phyloP scores from a whole-genome alignment of 2,329 filamentous ascomycete species.

The Zymoseptoria passerinii region DNA sequence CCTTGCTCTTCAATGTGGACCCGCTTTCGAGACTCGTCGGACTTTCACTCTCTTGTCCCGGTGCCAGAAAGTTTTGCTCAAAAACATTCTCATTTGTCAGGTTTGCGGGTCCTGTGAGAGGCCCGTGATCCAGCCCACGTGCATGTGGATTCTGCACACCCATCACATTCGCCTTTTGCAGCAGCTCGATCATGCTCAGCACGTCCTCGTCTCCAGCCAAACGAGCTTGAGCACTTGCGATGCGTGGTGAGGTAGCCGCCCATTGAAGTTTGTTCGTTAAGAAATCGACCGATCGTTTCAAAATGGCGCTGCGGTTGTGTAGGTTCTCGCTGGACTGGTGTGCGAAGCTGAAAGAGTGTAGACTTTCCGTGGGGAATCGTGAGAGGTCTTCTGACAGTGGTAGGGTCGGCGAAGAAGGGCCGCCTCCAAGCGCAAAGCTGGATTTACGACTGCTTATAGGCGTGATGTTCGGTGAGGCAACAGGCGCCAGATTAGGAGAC shows the following conservation, averaged over 20 bases:
- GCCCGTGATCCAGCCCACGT: constrained; percentile 46
- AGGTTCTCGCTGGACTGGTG: constrained; percentile 80
- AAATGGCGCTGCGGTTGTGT: constrained; percentile 81
- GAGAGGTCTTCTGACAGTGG: constrained; percentile 78
- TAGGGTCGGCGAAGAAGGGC: constrained; percentile 59
- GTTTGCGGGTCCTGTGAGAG: constrained; percentile 72
- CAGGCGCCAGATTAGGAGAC: constrained; percentile 64
- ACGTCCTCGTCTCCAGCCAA: constrained; percentile 75
- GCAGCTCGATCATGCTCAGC: constrained; percentile 81
- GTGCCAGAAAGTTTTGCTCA: constrained; percentile 62
- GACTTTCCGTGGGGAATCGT: constrained; percentile 86
- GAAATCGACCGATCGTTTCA: constrained; percentile 92
- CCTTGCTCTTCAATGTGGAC: background rate
- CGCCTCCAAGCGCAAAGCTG: constrained; percentile 45
- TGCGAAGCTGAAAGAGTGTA: constrained; percentile 97
- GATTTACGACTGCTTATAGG: constrained; percentile 53
- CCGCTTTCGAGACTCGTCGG: constrained; percentile 30
- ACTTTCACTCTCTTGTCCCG: constrained; percentile 30
- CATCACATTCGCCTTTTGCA: constrained; percentile 73
- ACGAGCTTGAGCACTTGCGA: constrained; percentile 76
- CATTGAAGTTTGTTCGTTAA: constrained; percentile 88
- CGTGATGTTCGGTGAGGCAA: constrained; percentile 56
- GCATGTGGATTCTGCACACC: constrained; percentile 49
- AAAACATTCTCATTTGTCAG: constrained; percentile 71
- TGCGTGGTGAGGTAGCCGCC: constrained; percentile 63